Evolutionary conservation across 225 moss, liverwort and hornwort genomes (phyloP).

Genomic region (Anthoceros angustus): DNA sequence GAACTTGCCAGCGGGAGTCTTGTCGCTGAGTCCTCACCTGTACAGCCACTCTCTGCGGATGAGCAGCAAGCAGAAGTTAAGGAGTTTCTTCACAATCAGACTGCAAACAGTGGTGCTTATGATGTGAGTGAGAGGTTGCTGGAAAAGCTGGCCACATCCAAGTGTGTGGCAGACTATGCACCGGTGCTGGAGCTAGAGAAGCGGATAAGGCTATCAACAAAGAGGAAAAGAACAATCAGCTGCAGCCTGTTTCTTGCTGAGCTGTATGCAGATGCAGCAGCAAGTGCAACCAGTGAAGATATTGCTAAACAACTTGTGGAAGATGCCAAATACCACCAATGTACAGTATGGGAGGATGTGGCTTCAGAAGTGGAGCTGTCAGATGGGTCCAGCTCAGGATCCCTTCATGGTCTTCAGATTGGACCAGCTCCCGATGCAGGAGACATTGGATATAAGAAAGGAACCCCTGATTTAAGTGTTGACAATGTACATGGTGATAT

Average conservation of each 20-base stretch:
- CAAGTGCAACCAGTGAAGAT: slow-evolving; percentile 38
- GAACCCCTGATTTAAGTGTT: no score
- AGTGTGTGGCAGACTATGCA: slow-evolving; percentile 43
- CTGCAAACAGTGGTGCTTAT: slow-evolving; percentile 61
- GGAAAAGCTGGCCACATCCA: slow-evolving; percentile 57
- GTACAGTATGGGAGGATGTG: slow-evolving; percentile 56
- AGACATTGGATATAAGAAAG: no score
- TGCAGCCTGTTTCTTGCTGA: slow-evolving; percentile 93
- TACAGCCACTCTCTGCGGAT: slow-evolving; percentile 18
- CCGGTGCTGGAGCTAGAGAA: slow-evolving; percentile 70
- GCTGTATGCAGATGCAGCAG: slow-evolving; percentile 71
- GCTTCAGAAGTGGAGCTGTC: slow-evolving; percentile 18
- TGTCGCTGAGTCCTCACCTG: slow-evolving; percentile 6
- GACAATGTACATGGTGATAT: no score
- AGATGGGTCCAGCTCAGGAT: no score
- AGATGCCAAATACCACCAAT: slow-evolving; percentile 75
- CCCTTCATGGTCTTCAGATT: no score
- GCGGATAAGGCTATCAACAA: slow-evolving; percentile 41
- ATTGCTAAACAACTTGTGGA: slow-evolving; percentile 37
- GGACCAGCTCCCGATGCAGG: no score
- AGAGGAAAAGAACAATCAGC: slow-evolving; percentile 51
- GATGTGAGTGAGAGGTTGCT: slow-evolving; percentile 60
- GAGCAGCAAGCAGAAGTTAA: slow-evolving; percentile 56
- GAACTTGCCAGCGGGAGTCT: not conserved
- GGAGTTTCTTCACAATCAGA: slow-evolving; percentile 49